Evolutionary conservation across 345 rosid species (phyloP).

Genomic region (Citrus medica): DNA sequence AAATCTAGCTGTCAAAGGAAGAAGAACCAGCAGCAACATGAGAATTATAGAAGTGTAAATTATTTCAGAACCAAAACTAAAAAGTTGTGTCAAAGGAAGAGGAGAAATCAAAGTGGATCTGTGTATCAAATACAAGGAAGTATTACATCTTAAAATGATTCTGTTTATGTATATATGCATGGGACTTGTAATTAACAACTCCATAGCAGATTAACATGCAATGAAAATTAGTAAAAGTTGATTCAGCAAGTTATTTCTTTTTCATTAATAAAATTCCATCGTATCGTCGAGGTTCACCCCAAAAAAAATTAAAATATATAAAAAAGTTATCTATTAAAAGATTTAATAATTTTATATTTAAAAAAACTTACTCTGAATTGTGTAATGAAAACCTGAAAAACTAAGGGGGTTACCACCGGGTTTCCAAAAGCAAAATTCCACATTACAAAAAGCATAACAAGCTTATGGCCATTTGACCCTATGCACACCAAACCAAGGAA

Average conservation of each 20-base stretch:
- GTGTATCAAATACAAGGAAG: not conserved
- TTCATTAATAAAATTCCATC: too few relatives aligned
- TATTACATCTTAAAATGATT: not conserved
- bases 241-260: not conserved
- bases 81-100: not conserved
- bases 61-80: not conserved
- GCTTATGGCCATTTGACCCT: not conserved
- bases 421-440: not conserved
- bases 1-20: not conserved
- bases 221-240: not conserved
- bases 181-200: not conserved
- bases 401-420: not conserved
- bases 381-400: not conserved
- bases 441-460: not conserved
- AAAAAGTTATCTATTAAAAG: not conserved
- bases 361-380: not conserved
- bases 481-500: not conserved
- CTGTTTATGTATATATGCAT: not conserved
- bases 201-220: not conserved
- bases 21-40: conserved; percentile 1
- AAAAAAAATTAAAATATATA: too few relatives aligned
- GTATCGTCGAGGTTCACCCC: too few relatives aligned
- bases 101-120: not conserved
- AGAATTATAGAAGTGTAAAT: not conserved
- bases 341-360: not conserved